Percentiles rank a stretch among this genome's conserved stretches.
phyloP scores from a whole-genome alignment of 352 stramenopile genomes.

The Pilasporangium apinafurcum region DNA sequence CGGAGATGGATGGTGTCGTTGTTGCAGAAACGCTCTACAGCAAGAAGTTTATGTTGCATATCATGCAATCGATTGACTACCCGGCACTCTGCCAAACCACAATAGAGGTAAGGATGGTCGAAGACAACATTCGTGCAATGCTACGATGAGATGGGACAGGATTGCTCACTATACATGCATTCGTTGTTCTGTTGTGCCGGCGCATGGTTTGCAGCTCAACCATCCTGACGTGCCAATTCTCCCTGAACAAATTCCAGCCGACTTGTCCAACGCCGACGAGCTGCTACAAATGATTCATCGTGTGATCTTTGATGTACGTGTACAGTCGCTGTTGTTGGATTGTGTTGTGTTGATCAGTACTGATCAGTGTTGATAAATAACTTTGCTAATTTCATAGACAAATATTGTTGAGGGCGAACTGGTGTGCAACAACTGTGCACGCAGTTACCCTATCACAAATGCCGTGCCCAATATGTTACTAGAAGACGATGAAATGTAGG shows the following conservation, averaged over 20 bases:
- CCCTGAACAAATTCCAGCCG: conserved; percentile 49
- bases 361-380: neutral
- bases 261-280: conserved; percentile 54
- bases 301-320: conserved; percentile 75
- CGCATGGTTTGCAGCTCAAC: conserved; percentile 59
- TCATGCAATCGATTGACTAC: conserved; percentile 86
- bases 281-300: conserved; percentile 71
- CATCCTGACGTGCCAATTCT: conserved; percentile 72
- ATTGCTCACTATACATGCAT: too few relatives aligned
- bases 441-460: conserved; percentile 71
- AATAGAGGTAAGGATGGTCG: conserved; percentile 40
- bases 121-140: neutral
- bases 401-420: conserved; percentile 83
- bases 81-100: conserved; percentile 61
- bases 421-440: conserved; percentile 80
- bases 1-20: conserved; percentile 74
- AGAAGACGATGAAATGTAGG: conserved; percentile 80
- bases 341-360: neutral
- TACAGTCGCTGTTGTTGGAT: neutral
- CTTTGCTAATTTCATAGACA: conserved; percentile 26
- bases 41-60: conserved; percentile 83
- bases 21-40: conserved; percentile 75
- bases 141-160: too few relatives aligned
- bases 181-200: too few relatives aligned
- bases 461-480: conserved; percentile 84